Percentiles rank a stretch among this genome's conserved stretches.
Evolutionary conservation across 495 filamentous ascomycete species (phyloP).

Genomic region (Trichocladium uniseriatum): DNA sequence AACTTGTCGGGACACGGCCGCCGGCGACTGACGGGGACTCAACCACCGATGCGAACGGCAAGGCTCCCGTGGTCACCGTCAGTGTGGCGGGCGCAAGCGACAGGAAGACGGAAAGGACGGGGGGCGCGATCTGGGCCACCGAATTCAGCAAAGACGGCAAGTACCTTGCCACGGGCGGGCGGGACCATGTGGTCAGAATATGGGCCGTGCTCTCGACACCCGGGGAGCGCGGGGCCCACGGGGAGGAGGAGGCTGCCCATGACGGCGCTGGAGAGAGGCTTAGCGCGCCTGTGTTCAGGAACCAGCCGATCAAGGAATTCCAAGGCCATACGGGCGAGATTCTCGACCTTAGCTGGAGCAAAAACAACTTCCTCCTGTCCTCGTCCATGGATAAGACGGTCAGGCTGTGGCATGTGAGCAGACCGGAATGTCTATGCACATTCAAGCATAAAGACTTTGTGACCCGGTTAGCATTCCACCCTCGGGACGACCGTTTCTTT

Average conservation of each 20-base stretch:
- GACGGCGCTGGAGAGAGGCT: constrained; percentile 48
- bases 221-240: constrained; percentile 64
- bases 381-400: constrained; percentile 99
- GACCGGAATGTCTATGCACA: constrained; percentile 80
- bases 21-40: constrained; percentile 2
- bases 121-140: constrained; percentile 76
- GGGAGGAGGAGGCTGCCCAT: constrained; percentile 59
- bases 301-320: constrained; percentile 68
- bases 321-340: constrained; percentile 79
- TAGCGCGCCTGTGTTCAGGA: constrained; percentile 85
- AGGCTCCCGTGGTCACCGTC: constrained; percentile 28
- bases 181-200: constrained; percentile 76
- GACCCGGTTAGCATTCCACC: constrained; percentile 90
- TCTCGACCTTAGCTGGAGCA: constrained; percentile 93
- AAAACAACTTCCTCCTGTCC: constrained; percentile 96
- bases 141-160: constrained; percentile 90
- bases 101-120: constrained; percentile 25
- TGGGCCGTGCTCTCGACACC: constrained; percentile 82
- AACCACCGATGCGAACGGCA: constrained; percentile 4
- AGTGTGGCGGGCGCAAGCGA: constrained; percentile 32
- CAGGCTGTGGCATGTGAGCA: constrained; percentile 82
- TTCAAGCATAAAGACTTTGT: constrained; percentile 98
- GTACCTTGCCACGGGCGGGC: constrained; percentile 82
- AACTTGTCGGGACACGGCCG: constrained; percentile 49
- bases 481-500: constrained; percentile 92